A percentile compares a stretch with the other conserved stretches of the same genome.
These are phyloP conservation scores for Chrysoporthe puriensis DNA, from an alignment of 2,329 filamentous ascomycete species.

Conservation along the genomic window DNA sequence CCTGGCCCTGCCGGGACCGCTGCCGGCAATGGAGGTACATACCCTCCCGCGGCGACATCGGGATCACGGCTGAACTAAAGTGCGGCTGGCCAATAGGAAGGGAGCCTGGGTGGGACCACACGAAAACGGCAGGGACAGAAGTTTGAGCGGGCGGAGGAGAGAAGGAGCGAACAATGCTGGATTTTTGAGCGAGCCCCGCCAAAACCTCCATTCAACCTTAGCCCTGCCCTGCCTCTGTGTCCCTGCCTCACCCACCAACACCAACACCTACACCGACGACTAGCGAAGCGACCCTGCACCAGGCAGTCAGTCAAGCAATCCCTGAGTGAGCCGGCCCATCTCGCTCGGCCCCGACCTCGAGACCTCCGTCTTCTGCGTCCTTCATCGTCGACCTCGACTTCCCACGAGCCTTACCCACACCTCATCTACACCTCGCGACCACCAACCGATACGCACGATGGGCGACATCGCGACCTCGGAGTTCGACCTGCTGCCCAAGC, in stretches of 20 bases:
- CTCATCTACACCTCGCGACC: neutral
- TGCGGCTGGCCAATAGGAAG: constrained; percentile 22
- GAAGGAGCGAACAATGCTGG: constrained; percentile 22
- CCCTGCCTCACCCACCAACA: neutral
- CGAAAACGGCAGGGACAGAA: constrained; percentile 23
- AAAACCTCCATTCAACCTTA: constrained; percentile 22
- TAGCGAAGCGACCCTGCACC: neutral
- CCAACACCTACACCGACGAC: neutral
- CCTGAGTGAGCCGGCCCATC: neutral
- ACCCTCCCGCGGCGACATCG: neutral
- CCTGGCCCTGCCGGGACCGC: constrained; percentile 16
- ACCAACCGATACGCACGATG: constrained; percentile 18
- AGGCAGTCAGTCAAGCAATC: constrained; percentile 15
- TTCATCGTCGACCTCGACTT: neutral
- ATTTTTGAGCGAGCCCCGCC: constrained; percentile 29
- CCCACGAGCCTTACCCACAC: neutral
- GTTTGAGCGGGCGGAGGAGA: constrained; percentile 8
- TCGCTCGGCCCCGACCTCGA: neutral
- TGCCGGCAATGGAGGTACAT: constrained; percentile 18
- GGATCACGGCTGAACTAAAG: constrained; percentile 23
- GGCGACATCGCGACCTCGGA: constrained; percentile 33
- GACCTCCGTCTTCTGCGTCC: neutral
- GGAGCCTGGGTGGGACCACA: constrained; percentile 22
- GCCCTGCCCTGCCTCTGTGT: constrained; percentile 6
- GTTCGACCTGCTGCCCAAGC: constrained; percentile 72